Conservation (phyloP, 164 flowering plant species). For the Stephania cephalantha region DNA sequence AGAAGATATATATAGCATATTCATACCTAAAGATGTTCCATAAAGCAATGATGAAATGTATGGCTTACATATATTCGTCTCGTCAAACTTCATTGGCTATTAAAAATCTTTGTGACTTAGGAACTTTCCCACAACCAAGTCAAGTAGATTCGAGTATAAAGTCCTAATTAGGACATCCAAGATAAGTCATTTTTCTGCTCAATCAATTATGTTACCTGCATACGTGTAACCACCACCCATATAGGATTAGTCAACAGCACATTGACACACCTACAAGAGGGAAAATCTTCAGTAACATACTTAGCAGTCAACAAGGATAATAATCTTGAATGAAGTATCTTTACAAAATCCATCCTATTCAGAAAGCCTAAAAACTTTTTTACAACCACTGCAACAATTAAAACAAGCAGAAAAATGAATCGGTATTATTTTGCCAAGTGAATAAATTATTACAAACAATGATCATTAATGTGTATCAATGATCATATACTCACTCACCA, state of each 20-base stretch:
- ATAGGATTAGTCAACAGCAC: constrained; percentile 93
- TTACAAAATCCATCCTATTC: too few relatives aligned
- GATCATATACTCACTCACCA: too few relatives aligned
- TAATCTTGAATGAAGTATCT: neutral
- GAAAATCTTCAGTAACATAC: constrained; percentile 4
- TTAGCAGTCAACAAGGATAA: neutral
- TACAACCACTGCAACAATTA: too few relatives aligned
- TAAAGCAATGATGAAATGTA: too few relatives aligned
- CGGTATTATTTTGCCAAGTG: too few relatives aligned
- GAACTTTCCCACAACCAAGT: neutral
- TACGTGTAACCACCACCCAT: constrained; percentile 96
- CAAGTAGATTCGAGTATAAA: neutral
- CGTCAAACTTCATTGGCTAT: neutral
- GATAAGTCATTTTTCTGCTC: neutral
- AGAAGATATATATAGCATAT: neutral
- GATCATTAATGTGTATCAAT: too few relatives aligned
- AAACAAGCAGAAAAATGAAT: too few relatives aligned
- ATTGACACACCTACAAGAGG: constrained; percentile 67
- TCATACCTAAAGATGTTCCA: too few relatives aligned
- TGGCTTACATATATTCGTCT: too few relatives aligned
- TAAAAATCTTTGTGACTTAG: neutral
- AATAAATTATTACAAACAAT: too few relatives aligned
- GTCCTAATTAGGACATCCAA: neutral
- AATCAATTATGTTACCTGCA: constrained; percentile 58
- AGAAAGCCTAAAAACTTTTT: too few relatives aligned